These are phyloP conservation scores for Colletotrichum musicola DNA, from an alignment of 2,329 filamentous ascomycete species.

Conservation along the genomic window DNA sequence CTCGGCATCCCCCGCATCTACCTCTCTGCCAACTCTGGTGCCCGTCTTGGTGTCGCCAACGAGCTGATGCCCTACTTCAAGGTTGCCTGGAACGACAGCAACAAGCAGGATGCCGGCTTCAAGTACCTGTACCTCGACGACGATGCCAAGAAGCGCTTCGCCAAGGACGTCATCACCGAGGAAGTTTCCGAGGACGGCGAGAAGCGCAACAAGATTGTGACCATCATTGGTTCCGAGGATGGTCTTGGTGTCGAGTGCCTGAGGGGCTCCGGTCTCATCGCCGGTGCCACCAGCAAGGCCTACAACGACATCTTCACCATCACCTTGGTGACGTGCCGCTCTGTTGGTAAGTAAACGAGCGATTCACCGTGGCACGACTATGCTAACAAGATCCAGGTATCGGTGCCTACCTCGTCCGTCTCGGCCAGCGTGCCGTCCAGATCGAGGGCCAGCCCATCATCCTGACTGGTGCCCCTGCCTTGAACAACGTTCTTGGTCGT, in stretches of 20 bases:
- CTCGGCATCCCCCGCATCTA: conserved; percentile 97
- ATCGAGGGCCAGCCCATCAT: conserved; percentile 99
- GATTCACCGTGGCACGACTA: background rate
- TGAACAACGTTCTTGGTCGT: conserved; percentile 97
- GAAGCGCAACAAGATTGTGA: conserved; percentile 92
- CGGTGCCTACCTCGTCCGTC: conserved; percentile 97
- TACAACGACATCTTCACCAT: conserved; percentile 99
- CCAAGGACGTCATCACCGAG: conserved; percentile 82
- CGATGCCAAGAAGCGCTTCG: conserved; percentile 87
- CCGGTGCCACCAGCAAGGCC: conserved; percentile 94
- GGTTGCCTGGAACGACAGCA: conserved; percentile 92
- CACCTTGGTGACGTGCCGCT: conserved; percentile 96
- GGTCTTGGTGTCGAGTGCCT: conserved; percentile 98
- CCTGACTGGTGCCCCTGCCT: conserved; percentile 93
- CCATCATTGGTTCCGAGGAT: conserved; percentile 92
- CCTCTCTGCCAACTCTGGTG: conserved; percentile 98
- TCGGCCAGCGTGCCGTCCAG: conserved; percentile 98
- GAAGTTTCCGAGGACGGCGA: conserved; percentile 88
- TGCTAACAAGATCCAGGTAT: conserved; percentile 72
- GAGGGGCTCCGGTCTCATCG: conserved; percentile 96
- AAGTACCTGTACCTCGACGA: conserved; percentile 96
- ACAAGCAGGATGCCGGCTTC: conserved; percentile 88
- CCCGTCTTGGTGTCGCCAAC: conserved; percentile 94
- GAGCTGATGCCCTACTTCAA: conserved; percentile 98
- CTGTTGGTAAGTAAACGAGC: conserved; percentile 76